phyloP scores from a whole-genome alignment of 306 rosid genomes.

The Trifolium dubium region DNA sequence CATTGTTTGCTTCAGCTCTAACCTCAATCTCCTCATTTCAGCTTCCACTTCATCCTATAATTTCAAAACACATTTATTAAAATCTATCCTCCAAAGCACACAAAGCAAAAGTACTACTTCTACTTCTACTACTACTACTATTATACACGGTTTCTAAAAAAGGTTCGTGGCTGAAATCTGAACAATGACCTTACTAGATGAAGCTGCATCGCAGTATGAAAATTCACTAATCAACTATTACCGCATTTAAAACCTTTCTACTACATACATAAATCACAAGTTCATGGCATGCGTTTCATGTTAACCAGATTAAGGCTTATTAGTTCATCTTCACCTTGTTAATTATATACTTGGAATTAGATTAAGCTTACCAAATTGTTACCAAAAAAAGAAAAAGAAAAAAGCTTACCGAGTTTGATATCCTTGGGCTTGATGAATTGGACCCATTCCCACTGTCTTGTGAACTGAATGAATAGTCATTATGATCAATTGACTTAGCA shows the following conservation, averaged over 20 bases:
- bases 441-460: slow-evolving; percentile 53
- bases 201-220: background rate
- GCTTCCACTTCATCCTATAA: slow-evolving; percentile 78
- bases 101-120: background rate
- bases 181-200: background rate
- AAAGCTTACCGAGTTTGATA: slow-evolving; percentile 50
- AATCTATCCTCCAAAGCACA: background rate
- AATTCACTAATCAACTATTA: no score
- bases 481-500: slow-evolving; percentile 50
- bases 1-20: slow-evolving; percentile 88
- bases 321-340: background rate
- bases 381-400: no score
- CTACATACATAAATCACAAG: background rate
- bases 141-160: background rate
- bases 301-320: no score
- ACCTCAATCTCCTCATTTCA: slow-evolving; percentile 83
- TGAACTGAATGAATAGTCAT: slow-evolving; percentile 49
- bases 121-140: no score
- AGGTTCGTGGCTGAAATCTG: background rate
- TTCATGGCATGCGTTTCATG: background rate
- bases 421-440: slow-evolving; percentile 29
- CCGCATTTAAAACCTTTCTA: background rate
- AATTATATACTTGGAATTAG: background rate
- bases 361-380: slow-evolving; percentile 43
- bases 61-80: slow-evolving; percentile 32